Percentiles rank a stretch among this genome's conserved stretches.
Evolutionary conservation across 108 stramenopile species (phyloP).

Genomic region (Chaetoceros muelleri): DNA sequence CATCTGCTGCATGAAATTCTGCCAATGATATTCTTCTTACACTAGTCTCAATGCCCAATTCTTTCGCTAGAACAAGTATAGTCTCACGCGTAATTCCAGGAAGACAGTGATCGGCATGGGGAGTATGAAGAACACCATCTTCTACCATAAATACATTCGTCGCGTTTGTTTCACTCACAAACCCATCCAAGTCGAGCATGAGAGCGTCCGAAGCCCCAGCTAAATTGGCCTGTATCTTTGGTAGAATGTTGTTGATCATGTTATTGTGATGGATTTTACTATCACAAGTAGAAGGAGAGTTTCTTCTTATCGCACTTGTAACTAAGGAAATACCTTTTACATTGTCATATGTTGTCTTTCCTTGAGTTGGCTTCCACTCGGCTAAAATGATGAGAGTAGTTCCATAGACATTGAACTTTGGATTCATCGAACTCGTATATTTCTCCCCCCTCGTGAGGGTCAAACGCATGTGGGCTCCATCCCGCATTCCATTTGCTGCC

Average conservation of each 20-base stretch:
- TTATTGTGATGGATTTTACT: conserved; percentile 88
- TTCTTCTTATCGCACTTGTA: conserved; percentile 64
- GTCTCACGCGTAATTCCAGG: conserved; percentile 84
- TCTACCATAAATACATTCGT: conserved; percentile 90
- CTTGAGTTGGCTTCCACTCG: conserved; percentile 87
- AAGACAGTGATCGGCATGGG: conserved; percentile 76
- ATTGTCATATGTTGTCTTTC: conserved; percentile 86
- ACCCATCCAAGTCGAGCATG: conserved; percentile 89
- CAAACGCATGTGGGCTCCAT: conserved; percentile 85
- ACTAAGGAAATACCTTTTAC: conserved; percentile 71
- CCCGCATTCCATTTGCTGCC: conserved; percentile 89
- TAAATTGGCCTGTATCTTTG: conserved; percentile 90
- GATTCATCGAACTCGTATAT: conserved; percentile 85
- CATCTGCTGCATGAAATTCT: conserved; percentile 83
- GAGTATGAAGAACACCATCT: conserved; percentile 67
- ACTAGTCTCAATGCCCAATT: conserved; percentile 52
- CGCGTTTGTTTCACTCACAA: conserved; percentile 87
- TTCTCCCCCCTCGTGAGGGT: conserved; percentile 89
- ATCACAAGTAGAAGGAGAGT: conserved; percentile 69
- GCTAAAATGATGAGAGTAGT: conserved; percentile 84
- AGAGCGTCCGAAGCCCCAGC: conserved; percentile 84
- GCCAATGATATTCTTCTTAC: conserved; percentile 64
- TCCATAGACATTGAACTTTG: conserved; percentile 86
- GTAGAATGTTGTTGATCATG: conserved; percentile 86
- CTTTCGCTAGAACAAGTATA: conserved; percentile 50